Percentiles rank a stretch among this genome's conserved stretches.
Evolutionary conservation across 768 basidiomycete species (phyloP).

Genomic region (Macrolepiota dolichaula): DNA sequence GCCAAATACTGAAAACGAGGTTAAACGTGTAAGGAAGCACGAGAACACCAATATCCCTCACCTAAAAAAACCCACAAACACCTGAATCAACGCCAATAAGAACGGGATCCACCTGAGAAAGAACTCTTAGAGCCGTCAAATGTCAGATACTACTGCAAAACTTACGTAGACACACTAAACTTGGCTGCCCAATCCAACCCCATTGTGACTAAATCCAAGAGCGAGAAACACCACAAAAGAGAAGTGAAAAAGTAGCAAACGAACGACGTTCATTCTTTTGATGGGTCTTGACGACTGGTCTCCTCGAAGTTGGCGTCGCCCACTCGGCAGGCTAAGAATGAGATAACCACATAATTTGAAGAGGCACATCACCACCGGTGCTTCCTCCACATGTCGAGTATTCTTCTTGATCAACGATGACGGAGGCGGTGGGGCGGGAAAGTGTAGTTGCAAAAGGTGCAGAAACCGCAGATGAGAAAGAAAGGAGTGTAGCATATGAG

Average conservation of each 20-base stretch:
- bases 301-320: constrained; percentile 17
- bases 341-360: constrained; percentile 5
- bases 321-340: neutral
- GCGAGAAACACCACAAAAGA: constrained; percentile 39
- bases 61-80: constrained; percentile 40
- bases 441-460: constrained; percentile 50
- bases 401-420: neutral
- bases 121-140: no score
- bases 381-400: neutral
- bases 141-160: constrained; percentile 10
- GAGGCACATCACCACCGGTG: constrained; percentile 15
- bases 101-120: constrained; percentile 44
- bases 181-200: constrained; percentile 41
- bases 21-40: neutral
- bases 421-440: constrained; percentile 33
- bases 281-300: constrained; percentile 8
- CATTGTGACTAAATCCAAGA: constrained; percentile 36
- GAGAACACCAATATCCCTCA: constrained; percentile 8
- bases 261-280: constrained; percentile 39
- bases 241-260: constrained; percentile 42
- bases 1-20: constrained; percentile 32
- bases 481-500: constrained; percentile 47
- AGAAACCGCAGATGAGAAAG: constrained; percentile 45
- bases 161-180: constrained; percentile 52
- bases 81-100: constrained; percentile 39